Evolutionary conservation across 768 basidiomycete species (phyloP).

Genomic region (Psilocybe cubensis): DNA sequence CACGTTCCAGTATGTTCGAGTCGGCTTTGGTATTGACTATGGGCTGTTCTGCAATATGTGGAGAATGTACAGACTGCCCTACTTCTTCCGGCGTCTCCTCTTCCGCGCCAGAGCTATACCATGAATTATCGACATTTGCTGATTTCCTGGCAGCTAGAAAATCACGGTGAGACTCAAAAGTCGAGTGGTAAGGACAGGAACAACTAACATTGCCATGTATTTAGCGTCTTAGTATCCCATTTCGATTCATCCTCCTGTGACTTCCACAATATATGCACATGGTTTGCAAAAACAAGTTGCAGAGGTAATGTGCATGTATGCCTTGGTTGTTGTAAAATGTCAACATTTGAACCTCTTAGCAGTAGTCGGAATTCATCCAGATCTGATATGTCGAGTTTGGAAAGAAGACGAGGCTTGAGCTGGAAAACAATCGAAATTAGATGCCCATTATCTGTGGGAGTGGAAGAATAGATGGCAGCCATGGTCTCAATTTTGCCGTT

Average conservation of each 20-base stretch:
- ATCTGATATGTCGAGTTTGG: constrained; percentile 41
- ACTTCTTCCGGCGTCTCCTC: not conserved
- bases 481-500: constrained; percentile 12
- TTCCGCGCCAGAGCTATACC: constrained; percentile 18
- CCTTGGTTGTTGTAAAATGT: constrained; percentile 26
- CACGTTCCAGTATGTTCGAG: not conserved
- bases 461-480: constrained; percentile 3
- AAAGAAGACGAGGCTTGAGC: constrained; percentile 31
- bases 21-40: not conserved
- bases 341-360: constrained; percentile 45
- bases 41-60: not conserved
- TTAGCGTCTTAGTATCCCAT: constrained; percentile 21
- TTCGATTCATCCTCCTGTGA: constrained; percentile 11
- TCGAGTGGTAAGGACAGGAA: not conserved
- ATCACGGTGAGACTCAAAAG: not conserved
- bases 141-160: not conserved
- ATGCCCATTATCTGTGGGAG: constrained; percentile 1
- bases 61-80: not conserved
- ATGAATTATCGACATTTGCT: constrained; percentile 1
- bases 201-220: constrained; percentile 32
- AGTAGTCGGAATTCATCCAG: constrained; percentile 49
- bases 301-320: constrained; percentile 40
- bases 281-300: constrained; percentile 43
- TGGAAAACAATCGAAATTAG: constrained; percentile 18
- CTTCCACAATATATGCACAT: constrained; percentile 29